Percentiles rank a stretch among this genome's conserved stretches.
These are phyloP conservation scores for Wakefieldia striispora DNA, from an alignment of 768 basidiomycete species.

Conservation along the genomic window DNA sequence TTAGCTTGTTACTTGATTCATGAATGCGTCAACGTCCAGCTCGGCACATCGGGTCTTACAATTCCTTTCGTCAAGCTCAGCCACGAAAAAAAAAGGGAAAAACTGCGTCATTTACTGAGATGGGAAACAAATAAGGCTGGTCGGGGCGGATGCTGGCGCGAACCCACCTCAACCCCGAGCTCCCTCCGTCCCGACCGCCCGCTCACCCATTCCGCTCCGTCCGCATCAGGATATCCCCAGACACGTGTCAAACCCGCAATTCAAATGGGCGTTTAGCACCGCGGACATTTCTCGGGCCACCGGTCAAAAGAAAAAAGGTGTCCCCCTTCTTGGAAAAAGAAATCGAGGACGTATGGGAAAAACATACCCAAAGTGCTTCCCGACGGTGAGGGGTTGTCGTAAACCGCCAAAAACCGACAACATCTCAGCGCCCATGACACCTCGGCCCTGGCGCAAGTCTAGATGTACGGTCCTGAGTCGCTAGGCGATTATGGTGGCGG, in stretches of 20 bases:
- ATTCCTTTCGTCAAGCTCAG: too few relatives aligned
- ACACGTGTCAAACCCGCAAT: neutral
- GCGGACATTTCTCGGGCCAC: constrained; percentile 11
- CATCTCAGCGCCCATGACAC: too few relatives aligned
- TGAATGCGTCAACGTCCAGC: neutral
- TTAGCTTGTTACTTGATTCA: neutral
- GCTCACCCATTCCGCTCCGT: too few relatives aligned
- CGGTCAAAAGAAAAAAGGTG: neutral
- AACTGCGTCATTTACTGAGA: neutral
- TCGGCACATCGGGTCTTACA: constrained; percentile 10
- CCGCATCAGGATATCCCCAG: neutral
- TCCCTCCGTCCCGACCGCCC: neutral
- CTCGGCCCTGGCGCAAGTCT: too few relatives aligned
- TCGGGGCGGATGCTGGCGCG: constrained; percentile 15
- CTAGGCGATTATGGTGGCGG: too few relatives aligned
- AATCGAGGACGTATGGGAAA: constrained; percentile 1
- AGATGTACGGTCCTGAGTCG: too few relatives aligned
- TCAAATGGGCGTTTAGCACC: constrained; percentile 2
- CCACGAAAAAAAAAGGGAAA: neutral
- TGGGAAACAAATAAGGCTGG: neutral
- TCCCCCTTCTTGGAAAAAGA: neutral
- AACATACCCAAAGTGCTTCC: neutral
- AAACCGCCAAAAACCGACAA: neutral
- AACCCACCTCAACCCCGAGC: constrained; percentile 5
- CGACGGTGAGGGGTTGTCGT: neutral